Conservation (phyloP, 192 early-diverging fungal species). For the Coemansia sp. region DNA sequence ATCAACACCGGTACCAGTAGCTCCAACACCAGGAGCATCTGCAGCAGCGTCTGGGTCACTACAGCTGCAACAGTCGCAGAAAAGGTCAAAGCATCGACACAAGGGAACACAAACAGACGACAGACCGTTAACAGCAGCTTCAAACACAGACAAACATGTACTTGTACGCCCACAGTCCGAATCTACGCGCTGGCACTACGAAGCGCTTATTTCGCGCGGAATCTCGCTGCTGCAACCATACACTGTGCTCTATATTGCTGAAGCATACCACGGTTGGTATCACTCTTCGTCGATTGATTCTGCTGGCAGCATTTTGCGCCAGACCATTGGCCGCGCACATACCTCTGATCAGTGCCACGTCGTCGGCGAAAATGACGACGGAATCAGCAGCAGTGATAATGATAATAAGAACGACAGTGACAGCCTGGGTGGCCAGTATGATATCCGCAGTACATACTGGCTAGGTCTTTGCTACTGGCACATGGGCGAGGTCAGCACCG, state of each 20-base stretch:
- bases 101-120: conserved; percentile 3
- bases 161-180: conserved; percentile 38
- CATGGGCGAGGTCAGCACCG: conserved; percentile 40
- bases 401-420: background rate
- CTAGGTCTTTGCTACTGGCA: conserved; percentile 54
- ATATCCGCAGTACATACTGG: conserved; percentile 52
- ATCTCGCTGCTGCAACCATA: conserved; percentile 42
- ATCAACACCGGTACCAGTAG: background rate
- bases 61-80: background rate
- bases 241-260: conserved; percentile 41
- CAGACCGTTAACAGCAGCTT: background rate
- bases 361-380: background rate
- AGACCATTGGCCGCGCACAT: conserved; percentile 18
- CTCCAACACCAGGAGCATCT: too few species aligned
- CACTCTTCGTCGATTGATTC: conserved; percentile 24
- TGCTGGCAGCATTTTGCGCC: conserved; percentile 39
- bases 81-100: background rate
- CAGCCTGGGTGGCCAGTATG: conserved; percentile 14
- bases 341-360: background rate
- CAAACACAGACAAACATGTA: background rate
- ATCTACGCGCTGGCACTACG: conserved; percentile 31
- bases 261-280: conserved; percentile 52
- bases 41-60: background rate
- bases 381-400: background rate
- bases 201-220: conserved; percentile 43